A percentile compares a stretch with the other conserved stretches of the same genome.
Evolutionary conservation across 208 protist species (phyloP).

Genomic region (Trypanosoma melophagium): DNA sequence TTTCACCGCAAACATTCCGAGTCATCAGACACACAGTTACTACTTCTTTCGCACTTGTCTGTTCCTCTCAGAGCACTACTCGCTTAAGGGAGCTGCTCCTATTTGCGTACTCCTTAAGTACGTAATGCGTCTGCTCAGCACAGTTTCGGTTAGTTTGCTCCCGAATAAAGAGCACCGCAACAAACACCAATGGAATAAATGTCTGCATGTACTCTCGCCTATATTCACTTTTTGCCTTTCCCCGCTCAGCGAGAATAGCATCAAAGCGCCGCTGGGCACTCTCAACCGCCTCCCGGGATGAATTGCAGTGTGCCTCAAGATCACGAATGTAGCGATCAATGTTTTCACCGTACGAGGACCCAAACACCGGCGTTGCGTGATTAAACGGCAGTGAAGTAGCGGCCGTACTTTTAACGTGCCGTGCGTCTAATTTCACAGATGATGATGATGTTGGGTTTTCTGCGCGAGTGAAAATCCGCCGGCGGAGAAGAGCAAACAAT

Average conservation of each 20-base stretch:
- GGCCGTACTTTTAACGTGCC: not conserved
- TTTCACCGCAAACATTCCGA: too few relatives aligned
- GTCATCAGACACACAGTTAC: too few relatives aligned
- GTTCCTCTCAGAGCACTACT: conserved; percentile 22
- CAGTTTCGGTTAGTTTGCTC: conserved; percentile 47
- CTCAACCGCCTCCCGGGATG: conserved; percentile 9
- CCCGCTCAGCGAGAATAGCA: conserved; percentile 14
- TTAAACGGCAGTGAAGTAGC: not conserved
- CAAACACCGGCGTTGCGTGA: not conserved
- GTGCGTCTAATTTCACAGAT: not conserved
- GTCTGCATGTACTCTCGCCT: conserved; percentile 49
- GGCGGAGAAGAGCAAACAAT: not conserved
- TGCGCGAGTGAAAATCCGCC: not conserved
- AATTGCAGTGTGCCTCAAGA: conserved; percentile 31
- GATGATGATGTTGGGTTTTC: not conserved
- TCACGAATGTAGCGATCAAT: conserved; percentile 49
- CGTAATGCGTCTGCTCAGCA: conserved; percentile 38
- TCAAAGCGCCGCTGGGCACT: conserved; percentile 21
- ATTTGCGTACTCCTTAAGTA: conserved; percentile 44
- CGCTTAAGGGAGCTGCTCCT: conserved; percentile 39
- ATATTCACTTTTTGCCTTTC: conserved; percentile 20
- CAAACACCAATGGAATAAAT: conserved; percentile 45
- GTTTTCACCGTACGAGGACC: conserved; percentile 45
- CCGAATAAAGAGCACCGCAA: conserved; percentile 43
- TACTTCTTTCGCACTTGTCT: too few relatives aligned